Conservation (phyloP, 2,329 filamentous ascomycete genomes). For the Penicillium psychrosexuale region DNA sequence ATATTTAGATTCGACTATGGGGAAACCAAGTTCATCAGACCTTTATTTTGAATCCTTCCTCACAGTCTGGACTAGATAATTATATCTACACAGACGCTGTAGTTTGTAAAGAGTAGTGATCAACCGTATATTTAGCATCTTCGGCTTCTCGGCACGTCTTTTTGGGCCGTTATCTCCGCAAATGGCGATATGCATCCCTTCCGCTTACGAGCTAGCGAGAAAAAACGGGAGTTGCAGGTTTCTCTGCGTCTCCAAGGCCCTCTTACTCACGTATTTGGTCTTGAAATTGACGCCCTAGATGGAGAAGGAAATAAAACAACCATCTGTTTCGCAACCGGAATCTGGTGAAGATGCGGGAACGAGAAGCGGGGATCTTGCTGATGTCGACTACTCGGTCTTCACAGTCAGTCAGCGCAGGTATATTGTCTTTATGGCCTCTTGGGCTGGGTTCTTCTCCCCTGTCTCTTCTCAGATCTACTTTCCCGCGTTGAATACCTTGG, state of each 20-base stretch:
- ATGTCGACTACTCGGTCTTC: slow-evolving; percentile 35
- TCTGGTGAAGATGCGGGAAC: slow-evolving; percentile 9
- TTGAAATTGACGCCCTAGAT: background rate
- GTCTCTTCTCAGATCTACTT: slow-evolving; percentile 47
- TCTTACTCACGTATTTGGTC: background rate
- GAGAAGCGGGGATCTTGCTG: slow-evolving; percentile 3
- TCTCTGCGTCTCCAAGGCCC: background rate
- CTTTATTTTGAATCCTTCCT: background rate
- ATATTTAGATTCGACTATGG: background rate
- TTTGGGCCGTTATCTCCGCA: slow-evolving; percentile 8
- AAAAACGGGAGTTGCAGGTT: background rate
- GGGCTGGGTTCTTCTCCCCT: slow-evolving; percentile 45
- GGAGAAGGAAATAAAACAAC: slow-evolving; percentile 6
- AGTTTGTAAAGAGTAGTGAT: background rate
- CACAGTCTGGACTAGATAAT: too few species aligned
- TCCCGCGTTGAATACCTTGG: slow-evolving; percentile 38
- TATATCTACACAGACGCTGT: background rate
- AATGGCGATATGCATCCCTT: slow-evolving; percentile 5
- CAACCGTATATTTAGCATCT: background rate
- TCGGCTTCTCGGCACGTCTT: slow-evolving; percentile 22
- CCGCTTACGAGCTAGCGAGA: slow-evolving; percentile 2
- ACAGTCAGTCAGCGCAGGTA: slow-evolving; percentile 27
- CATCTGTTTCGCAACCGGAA: slow-evolving; percentile 2
- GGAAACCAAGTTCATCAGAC: background rate
- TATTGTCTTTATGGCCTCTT: slow-evolving; percentile 30